phyloP scores from a whole-genome alignment of 2,329 filamentous ascomycete species.

The Dothideomycetes sp. region DNA sequence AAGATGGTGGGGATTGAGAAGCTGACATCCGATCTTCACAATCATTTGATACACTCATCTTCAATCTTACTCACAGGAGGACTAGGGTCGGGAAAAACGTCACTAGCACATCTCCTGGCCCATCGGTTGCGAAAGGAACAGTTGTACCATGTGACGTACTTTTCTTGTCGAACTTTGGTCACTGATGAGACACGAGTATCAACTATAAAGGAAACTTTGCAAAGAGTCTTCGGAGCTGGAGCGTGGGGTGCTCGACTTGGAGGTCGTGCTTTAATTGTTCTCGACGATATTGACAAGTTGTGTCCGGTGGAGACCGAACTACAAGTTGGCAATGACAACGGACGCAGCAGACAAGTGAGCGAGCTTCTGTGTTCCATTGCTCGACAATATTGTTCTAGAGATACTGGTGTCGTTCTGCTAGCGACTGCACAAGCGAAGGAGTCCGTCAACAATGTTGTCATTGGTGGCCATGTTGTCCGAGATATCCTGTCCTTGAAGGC shows the following conservation, averaged over 20 bases:
- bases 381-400: constrained; percentile 69
- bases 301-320: constrained; percentile 92
- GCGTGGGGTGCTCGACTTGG: constrained; percentile 85
- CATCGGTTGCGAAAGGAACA: constrained; percentile 61
- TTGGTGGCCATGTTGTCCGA: constrained; percentile 83
- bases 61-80: constrained; percentile 85
- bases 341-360: constrained; percentile 82
- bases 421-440: constrained; percentile 92
- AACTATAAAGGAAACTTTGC: constrained; percentile 81
- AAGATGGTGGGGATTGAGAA: constrained; percentile 76
- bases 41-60: constrained; percentile 72
- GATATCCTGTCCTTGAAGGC: constrained; percentile 87
- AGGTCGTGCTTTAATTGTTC: constrained; percentile 71
- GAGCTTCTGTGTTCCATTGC: constrained; percentile 79
- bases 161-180: constrained; percentile 75
- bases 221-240: constrained; percentile 75
- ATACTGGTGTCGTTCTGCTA: constrained; percentile 74
- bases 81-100: constrained; percentile 82
- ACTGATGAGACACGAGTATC: constrained; percentile 86
- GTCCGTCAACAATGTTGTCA: constrained; percentile 76
- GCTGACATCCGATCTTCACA: constrained; percentile 61
- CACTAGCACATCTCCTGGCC: constrained; percentile 66
- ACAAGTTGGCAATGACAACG: constrained; percentile 87
- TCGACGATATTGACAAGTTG: constrained; percentile 88
- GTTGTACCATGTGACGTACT: constrained; percentile 76